Base-by-base conservation (phyloP, 1,284 basidiomycete species). In the Nidula niveotomentosa region DNA sequence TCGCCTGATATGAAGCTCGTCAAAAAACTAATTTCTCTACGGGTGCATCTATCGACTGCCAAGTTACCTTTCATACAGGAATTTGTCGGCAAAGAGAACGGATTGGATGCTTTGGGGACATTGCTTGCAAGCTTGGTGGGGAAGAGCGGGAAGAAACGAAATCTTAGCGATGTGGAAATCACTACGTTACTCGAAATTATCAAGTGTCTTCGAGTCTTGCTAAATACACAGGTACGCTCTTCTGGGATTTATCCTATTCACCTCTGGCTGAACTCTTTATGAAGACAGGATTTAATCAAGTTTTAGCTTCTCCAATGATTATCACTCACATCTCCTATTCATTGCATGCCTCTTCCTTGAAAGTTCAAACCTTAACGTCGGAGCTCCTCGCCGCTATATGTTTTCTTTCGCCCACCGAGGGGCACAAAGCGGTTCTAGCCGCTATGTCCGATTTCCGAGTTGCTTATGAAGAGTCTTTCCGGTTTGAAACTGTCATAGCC, bases 321-420 rank as follows among this genome's bases (percentile, higher is more conserved):
- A 80, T 96, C 58, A 88, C 84, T 1, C 84, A 90, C 60, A 84
- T 96, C 56, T 78, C 86, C 6, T 90, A 91, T 63, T 80, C 86
- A 0, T 76, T 96, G 18, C 82, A 89, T 58, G 76, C 78, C 1
- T 78, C 85, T 0, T 85, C 88, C 5, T 76, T 81, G 57, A 94
- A 92, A 68, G 75, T 93, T 12, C 84, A 90, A 53, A 82, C 85
- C 0, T 77, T 93, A 15, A 78, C 84, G 0, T 85, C 89, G 1
- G 93, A 96, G 62, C 78, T 96, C 17, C 80, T 96, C 5, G 91
- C 92, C 0, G 94, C 89, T 0, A 83, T 96, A 48, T 93, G 91
- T 63, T 79, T 93, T 9, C 74, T 96, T 12, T 89, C 90, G 1
- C 72, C 83, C 4, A 76, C 76, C 1, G 85, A 90, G 44, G 94